phyloP scores from a whole-genome alignment of 225 moss, liverwort and hornwort species.

The Sphagnum tenellum region DNA sequence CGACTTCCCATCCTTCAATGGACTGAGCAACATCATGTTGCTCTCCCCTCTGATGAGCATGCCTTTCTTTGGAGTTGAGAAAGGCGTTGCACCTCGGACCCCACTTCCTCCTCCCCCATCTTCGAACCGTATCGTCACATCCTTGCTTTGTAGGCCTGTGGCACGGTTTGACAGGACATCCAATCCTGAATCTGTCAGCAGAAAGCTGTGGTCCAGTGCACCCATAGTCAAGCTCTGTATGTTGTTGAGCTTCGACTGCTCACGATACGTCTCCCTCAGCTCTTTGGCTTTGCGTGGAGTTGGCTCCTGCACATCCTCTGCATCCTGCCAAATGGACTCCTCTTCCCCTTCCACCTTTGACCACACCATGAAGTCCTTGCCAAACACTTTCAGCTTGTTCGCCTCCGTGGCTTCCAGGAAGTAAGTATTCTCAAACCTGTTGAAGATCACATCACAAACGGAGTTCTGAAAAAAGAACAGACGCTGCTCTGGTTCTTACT shows the following conservation, averaged over 20 bases:
- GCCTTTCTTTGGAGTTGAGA: constrained; percentile 53
- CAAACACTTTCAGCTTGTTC: constrained; percentile 57
- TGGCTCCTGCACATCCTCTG: constrained; percentile 39
- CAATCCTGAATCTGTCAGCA: constrained; percentile 44
- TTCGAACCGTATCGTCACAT: constrained; percentile 26
- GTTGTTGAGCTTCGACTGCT: constrained; percentile 35
- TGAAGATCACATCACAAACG: not conserved
- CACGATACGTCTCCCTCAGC: constrained; percentile 41
- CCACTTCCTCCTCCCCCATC: constrained; percentile 5
- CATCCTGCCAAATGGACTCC: constrained; percentile 64
- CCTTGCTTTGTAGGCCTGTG: constrained; percentile 41
- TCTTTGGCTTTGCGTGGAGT: constrained; percentile 21
- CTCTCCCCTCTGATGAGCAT: constrained; percentile 65
- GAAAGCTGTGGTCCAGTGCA: constrained; percentile 47
- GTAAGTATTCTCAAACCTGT: constrained; percentile 42
- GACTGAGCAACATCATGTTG: constrained; percentile 62
- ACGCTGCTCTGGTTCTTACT: too few relatives aligned
- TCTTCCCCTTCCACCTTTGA: constrained; percentile 54
- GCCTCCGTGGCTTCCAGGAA: constrained; percentile 45
- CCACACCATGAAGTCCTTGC: constrained; percentile 64
- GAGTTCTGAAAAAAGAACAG: too few relatives aligned
- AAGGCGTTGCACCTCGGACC: not conserved
- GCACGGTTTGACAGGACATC: constrained; percentile 48
- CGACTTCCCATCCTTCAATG: constrained; percentile 40
- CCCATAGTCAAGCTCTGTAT: constrained; percentile 57